These are phyloP conservation scores for Artemisia argyi DNA, from an alignment of 129 eudicot species.

Conservation along the genomic window DNA sequence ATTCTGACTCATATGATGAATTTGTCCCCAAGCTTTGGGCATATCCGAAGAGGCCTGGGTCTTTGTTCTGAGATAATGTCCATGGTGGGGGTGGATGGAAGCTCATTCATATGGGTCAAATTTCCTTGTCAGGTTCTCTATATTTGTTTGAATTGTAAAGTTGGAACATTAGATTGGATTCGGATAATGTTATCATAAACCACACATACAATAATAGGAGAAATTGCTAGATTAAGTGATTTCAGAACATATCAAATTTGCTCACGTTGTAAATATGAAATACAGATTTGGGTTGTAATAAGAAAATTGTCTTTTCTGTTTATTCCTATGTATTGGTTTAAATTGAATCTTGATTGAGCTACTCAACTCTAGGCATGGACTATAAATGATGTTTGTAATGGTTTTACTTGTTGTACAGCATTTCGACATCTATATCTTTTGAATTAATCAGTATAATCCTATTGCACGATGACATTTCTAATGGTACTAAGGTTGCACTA, in stretches of 20 bases:
- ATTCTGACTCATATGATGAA: constrained; percentile 46
- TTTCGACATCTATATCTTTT: too few species aligned
- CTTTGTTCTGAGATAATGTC: constrained; percentile 2
- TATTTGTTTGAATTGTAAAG: background rate
- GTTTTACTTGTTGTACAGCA: too few species aligned
- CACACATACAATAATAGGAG: background rate
- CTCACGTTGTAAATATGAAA: background rate
- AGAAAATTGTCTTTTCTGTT: background rate
- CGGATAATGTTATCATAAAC: background rate
- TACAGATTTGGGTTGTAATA: background rate
- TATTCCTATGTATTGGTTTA: background rate
- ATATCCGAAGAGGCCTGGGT: constrained; percentile 29
- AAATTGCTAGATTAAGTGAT: background rate
- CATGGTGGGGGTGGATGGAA: constrained; percentile 3
- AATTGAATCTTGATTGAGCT: background rate
- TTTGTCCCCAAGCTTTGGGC: constrained; percentile 63
- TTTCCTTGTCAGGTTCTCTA: background rate
- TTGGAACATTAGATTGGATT: background rate
- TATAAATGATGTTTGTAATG: too few species aligned
- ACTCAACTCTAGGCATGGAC: background rate
- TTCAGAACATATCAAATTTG: background rate
- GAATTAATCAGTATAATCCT: too few species aligned
- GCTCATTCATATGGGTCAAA: background rate
- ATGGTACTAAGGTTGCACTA: too few species aligned
- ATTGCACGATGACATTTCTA: too few species aligned